Conservation (phyloP, 2,329 filamentous ascomycete genomes). For the Penicillium sp. region DNA sequence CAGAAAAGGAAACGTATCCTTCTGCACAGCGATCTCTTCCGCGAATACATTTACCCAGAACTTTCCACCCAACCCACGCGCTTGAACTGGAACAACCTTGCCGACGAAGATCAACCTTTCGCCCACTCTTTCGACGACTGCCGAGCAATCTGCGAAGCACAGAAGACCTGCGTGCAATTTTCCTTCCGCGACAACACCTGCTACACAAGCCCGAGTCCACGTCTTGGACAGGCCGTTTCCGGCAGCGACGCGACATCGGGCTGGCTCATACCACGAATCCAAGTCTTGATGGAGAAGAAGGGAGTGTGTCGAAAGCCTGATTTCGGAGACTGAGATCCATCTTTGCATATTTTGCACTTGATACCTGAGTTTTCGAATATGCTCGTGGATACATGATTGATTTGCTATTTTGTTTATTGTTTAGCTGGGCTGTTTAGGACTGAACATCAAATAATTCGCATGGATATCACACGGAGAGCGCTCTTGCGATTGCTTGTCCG, state of each 20-base stretch:
- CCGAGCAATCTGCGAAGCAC: constrained; percentile 27
- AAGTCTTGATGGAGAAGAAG: constrained; percentile 28
- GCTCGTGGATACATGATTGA: background rate
- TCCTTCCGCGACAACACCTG: constrained; percentile 31
- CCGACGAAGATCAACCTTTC: constrained; percentile 31
- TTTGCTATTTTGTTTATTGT: background rate
- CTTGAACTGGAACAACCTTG: constrained; percentile 38
- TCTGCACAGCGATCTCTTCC: constrained; percentile 40
- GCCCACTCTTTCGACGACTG: constrained; percentile 34
- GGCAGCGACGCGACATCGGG: constrained; percentile 28
- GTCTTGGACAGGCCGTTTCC: constrained; percentile 28
- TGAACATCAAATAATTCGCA: too few species aligned
- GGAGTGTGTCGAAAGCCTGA: constrained; percentile 29
- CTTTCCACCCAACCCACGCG: constrained; percentile 28
- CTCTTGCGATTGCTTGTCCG: background rate
- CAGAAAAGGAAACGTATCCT: constrained; percentile 30
- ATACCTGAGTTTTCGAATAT: background rate
- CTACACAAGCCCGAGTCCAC: constrained; percentile 32
- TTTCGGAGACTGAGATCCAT: constrained; percentile 21
- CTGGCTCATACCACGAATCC: constrained; percentile 34
- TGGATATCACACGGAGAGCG: too few species aligned
- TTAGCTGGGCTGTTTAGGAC: background rate
- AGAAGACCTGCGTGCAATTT: constrained; percentile 34
- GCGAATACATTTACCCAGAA: constrained; percentile 37
- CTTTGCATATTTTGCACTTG: background rate